A percentile compares a stretch with the other conserved stretches of the same genome.
Conservation (phyloP, 1,284 basidiomycete species). For the Microbotryum silenes-acaulis region DNA sequence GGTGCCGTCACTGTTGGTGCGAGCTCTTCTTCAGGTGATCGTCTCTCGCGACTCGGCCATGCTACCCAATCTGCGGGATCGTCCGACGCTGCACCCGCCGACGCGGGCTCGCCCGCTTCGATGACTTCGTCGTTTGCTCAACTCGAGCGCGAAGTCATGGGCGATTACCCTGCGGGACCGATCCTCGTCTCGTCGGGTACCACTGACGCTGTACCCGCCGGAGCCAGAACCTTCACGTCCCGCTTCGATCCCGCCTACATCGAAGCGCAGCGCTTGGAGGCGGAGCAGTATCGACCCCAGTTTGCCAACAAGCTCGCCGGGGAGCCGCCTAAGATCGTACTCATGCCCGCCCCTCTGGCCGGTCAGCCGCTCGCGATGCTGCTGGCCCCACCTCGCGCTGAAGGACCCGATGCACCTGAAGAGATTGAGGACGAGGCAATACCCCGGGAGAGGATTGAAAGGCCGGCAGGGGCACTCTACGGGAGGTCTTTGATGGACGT, state of each 20-base stretch:
- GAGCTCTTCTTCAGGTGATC: too few species aligned
- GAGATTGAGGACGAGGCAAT: constrained; percentile 4
- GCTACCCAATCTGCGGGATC: background rate
- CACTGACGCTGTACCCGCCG: constrained; percentile 1
- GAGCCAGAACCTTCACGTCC: constrained; percentile 17
- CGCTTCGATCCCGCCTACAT: constrained; percentile 25
- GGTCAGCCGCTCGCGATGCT: constrained; percentile 7
- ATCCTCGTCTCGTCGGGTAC: constrained; percentile 1
- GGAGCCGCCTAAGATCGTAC: constrained; percentile 19
- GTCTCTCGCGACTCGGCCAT: background rate
- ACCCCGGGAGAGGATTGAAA: constrained; percentile 3
- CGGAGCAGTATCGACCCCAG: constrained; percentile 18
- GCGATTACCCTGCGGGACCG: background rate
- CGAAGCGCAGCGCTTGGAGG: constrained; percentile 12
- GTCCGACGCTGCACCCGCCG: background rate
- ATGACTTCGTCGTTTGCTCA: background rate
- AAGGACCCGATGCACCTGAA: constrained; percentile 14
- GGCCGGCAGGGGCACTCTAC: constrained; percentile 28
- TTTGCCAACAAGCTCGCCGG: constrained; percentile 23
- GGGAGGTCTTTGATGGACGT: constrained; percentile 29
- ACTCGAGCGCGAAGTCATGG: background rate
- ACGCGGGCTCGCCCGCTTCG: background rate
- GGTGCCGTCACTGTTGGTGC: too few species aligned
- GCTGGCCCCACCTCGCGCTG: background rate
- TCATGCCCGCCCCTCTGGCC: constrained; percentile 28